These are phyloP conservation scores for Plasmodium malariae DNA, from an alignment of 169 alveolate species.

Conservation along the genomic window DNA sequence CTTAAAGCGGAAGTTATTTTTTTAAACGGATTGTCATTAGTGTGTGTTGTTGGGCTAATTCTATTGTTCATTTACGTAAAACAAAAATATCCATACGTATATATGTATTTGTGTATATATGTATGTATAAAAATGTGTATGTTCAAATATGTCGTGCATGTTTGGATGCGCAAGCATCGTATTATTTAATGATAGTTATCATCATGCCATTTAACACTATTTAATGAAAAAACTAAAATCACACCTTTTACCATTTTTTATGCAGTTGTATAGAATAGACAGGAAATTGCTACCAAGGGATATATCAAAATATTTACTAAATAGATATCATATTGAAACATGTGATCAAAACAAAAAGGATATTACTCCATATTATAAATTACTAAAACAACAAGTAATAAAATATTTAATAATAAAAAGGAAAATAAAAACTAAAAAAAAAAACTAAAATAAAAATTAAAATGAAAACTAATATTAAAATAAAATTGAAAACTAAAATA, in stretches of 20 bases:
- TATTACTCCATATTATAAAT: constrained; percentile 81
- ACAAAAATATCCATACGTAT: neutral
- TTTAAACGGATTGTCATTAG: constrained; percentile 73
- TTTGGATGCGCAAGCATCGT: too few relatives aligned
- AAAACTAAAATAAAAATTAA: too few relatives aligned
- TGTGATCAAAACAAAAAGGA: constrained; percentile 62
- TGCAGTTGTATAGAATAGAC: constrained; percentile 73
- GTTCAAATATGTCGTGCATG: too few relatives aligned
- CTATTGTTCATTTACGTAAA: constrained; percentile 70
- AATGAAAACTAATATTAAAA: too few relatives aligned
- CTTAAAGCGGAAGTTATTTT: constrained; percentile 80
- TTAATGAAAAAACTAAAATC: too few relatives aligned
- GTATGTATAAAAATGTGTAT: neutral
- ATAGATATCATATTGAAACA: constrained; percentile 78
- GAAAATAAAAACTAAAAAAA: too few relatives aligned
- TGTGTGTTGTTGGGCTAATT: constrained; percentile 76
- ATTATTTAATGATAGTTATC: too few relatives aligned
- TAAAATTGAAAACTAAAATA: neutral
- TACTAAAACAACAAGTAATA: constrained; percentile 80
- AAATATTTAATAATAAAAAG: too few relatives aligned
- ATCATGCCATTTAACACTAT: too few relatives aligned
- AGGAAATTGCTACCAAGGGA: constrained; percentile 76
- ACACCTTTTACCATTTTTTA: neutral
- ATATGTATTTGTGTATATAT: neutral
- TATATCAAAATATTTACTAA: constrained; percentile 76